These are phyloP conservation scores for Phytophthora podocarpi DNA, from an alignment of 352 stramenopile genomes.

Conservation along the genomic window DNA sequence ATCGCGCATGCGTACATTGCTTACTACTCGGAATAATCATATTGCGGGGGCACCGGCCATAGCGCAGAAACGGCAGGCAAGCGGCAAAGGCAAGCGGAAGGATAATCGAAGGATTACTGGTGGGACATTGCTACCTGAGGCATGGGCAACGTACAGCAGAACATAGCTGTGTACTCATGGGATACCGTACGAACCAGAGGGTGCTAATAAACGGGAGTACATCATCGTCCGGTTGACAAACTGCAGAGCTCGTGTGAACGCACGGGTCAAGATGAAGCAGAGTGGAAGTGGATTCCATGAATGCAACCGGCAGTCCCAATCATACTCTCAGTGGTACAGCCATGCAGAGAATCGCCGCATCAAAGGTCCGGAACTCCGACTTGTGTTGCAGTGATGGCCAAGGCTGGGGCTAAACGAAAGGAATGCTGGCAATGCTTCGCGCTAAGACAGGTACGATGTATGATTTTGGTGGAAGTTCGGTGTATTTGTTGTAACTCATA, in stretches of 20 bases:
- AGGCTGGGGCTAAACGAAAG: background rate
- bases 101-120: background rate
- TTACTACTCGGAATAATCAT: too few relatives aligned
- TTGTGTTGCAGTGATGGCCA: background rate
- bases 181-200: background rate
- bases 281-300: background rate
- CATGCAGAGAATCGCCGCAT: background rate
- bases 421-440: background rate
- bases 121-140: background rate
- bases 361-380: background rate
- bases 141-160: background rate
- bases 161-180: background rate
- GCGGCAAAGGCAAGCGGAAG: too few relatives aligned
- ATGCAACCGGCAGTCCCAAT: background rate
- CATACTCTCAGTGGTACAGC: background rate
- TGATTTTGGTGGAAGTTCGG: too few relatives aligned
- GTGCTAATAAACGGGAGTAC: background rate
- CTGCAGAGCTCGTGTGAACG: background rate
- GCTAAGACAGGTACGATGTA: constrained; percentile 1
- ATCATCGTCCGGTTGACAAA: background rate
- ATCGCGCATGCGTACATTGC: too few relatives aligned
- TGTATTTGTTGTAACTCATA: too few relatives aligned
- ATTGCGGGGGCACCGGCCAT: too few relatives aligned
- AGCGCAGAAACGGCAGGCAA: too few relatives aligned
- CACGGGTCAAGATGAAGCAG: background rate